These are phyloP conservation scores for Debaryomyces sp. DNA, from an alignment of 1,139 yeast genomes.

Conservation along the genomic window DNA sequence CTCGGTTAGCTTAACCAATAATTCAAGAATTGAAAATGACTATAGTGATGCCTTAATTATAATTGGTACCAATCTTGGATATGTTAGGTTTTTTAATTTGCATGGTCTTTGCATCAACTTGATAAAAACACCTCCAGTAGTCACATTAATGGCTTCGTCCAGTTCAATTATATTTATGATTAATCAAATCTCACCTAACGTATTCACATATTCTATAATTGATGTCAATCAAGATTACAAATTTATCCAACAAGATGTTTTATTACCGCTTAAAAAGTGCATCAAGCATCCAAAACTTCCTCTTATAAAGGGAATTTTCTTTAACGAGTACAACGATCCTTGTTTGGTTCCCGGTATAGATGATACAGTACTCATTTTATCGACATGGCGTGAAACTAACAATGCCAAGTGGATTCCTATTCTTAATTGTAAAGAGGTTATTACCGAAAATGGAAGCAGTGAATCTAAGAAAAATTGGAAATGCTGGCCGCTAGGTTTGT, in stretches of 20 bases:
- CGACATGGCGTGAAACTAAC: constrained; percentile 74
- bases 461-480: constrained; percentile 52
- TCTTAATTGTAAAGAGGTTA: constrained; percentile 64
- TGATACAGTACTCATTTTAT: constrained; percentile 67
- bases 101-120: constrained; percentile 45
- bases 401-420: constrained; percentile 90
- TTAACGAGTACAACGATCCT: constrained; percentile 87
- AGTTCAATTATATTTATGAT: constrained; percentile 35
- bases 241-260: constrained; percentile 43
- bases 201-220: constrained; percentile 40
- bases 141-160: constrained; percentile 39
- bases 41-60: constrained; percentile 35
- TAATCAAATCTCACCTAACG: constrained; percentile 30
- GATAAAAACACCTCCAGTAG: constrained; percentile 42
- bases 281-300: constrained; percentile 24
- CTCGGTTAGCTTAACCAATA: constrained; percentile 37
- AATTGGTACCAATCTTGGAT: constrained; percentile 48
- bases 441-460: constrained; percentile 54
- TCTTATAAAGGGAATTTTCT: constrained; percentile 69
- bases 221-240: constrained; percentile 39
- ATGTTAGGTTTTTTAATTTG: constrained; percentile 41
- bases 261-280: constrained; percentile 36
- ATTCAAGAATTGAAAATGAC: constrained; percentile 15
- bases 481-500: constrained; percentile 89
- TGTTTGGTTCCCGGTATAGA: constrained; percentile 73